A percentile compares a stretch with the other conserved stretches of the same genome.
Evolutionary conservation across 108 stramenopile genomes (phyloP).

Genomic region (Cyclotella cryptica): DNA sequence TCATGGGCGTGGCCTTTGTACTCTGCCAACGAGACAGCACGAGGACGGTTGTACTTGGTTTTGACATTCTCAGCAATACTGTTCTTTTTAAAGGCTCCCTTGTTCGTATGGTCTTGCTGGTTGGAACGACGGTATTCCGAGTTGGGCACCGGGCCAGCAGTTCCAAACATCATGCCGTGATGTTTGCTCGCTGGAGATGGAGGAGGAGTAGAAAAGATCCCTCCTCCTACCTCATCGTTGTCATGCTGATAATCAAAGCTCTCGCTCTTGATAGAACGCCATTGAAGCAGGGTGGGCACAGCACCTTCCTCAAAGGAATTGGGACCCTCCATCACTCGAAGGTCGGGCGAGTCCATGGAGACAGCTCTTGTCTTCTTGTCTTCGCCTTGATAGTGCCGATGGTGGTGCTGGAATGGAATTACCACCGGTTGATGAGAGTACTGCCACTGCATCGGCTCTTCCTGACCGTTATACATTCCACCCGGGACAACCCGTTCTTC

Average conservation of each 20-base stretch:
- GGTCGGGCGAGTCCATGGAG: conserved; percentile 65
- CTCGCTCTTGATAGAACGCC: conserved; percentile 28
- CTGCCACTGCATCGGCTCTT: conserved; percentile 20
- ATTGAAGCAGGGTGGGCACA: conserved; percentile 38
- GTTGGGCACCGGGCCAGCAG: neutral
- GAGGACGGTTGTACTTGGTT: conserved; percentile 22
- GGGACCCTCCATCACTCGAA: conserved; percentile 2
- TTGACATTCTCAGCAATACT: conserved; percentile 35
- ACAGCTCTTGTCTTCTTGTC: conserved; percentile 60
- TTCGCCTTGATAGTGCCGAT: conserved; percentile 17
- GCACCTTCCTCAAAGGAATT: conserved; percentile 20
- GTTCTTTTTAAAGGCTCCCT: neutral
- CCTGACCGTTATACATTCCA: neutral
- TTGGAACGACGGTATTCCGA: conserved; percentile 13
- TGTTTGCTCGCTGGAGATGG: conserved; percentile 21
- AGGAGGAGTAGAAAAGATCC: conserved; percentile 42
- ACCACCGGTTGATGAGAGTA: conserved; percentile 1
- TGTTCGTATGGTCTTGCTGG: neutral
- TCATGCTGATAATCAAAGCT: neutral
- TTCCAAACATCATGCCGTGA: conserved; percentile 1
- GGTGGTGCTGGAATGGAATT: conserved; percentile 9
- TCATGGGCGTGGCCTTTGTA: neutral
- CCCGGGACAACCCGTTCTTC: neutral
- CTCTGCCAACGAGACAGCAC: conserved; percentile 40
- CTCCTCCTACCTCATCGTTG: neutral